phyloP scores from a whole-genome alignment of 768 basidiomycete genomes.

The Suillus tomentosus region DNA sequence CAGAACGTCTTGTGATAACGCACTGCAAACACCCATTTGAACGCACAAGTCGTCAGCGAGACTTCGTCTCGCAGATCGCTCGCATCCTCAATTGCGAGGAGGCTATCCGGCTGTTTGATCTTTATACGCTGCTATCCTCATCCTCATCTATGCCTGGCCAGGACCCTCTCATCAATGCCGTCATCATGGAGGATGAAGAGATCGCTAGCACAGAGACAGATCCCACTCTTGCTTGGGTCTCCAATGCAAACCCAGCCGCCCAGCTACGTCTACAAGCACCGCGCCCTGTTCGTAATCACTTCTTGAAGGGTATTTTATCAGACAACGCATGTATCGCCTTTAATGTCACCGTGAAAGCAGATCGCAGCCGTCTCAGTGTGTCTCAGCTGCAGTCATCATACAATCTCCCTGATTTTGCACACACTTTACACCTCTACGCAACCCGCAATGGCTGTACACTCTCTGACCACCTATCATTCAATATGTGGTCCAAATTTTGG shows the following conservation, averaged over 20 bases:
- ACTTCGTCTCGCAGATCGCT: conserved; percentile 28
- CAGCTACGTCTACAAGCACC: neutral
- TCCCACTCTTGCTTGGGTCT: neutral
- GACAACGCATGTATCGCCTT: neutral
- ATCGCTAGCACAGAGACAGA: neutral
- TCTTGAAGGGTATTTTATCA: neutral
- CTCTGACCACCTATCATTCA: neutral
- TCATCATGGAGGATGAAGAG: neutral
- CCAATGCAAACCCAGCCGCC: neutral
- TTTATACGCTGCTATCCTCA: conserved; percentile 4
- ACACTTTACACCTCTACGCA: neutral
- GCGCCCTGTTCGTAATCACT: neutral
- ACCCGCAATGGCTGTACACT: neutral
- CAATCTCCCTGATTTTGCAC: neutral
- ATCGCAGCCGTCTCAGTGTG: neutral
- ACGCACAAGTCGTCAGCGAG: conserved; percentile 24
- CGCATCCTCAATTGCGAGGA: conserved; percentile 15
- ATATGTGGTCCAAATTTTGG: conserved; percentile 23
- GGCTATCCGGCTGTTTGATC: conserved; percentile 11
- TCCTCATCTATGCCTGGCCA: neutral
- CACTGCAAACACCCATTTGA: conserved; percentile 29
- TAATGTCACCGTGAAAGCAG: neutral
- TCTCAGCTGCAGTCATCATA: neutral
- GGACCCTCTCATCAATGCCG: neutral
- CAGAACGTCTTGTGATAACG: conserved; percentile 30